Percentiles rank a stretch among this genome's conserved stretches.
These are phyloP conservation scores for Leishmania arabica DNA, from an alignment of 208 protist species.

Conservation along the genomic window DNA sequence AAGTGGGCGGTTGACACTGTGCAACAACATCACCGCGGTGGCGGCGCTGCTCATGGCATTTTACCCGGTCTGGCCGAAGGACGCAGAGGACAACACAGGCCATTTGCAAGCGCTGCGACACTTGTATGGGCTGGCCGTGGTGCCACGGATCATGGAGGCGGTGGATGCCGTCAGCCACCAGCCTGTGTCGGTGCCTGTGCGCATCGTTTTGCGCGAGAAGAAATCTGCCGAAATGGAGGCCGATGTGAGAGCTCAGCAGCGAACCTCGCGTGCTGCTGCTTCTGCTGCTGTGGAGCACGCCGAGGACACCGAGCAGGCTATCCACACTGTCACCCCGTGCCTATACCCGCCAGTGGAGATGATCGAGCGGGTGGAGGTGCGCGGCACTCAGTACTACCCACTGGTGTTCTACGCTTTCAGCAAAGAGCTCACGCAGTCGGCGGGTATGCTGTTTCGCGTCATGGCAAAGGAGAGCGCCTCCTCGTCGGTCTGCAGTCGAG, in stretches of 20 bases:
- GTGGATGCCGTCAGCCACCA: constrained; percentile 89
- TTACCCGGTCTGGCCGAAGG: constrained; percentile 93
- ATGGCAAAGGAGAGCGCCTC: constrained; percentile 21
- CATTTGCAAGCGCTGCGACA: constrained; percentile 93
- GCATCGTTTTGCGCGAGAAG: constrained; percentile 48
- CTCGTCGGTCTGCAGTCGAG: neutral
- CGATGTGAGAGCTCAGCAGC: neutral
- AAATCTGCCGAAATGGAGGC: neutral
- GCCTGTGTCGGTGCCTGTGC: constrained; percentile 71
- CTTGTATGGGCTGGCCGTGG: constrained; percentile 94
- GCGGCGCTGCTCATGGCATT: constrained; percentile 93
- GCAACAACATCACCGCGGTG: constrained; percentile 73
- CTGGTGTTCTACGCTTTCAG: constrained; percentile 32
- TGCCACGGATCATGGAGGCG: constrained; percentile 91
- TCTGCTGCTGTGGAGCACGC: neutral
- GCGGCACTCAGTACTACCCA: constrained; percentile 63
- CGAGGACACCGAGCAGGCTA: neutral
- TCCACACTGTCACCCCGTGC: constrained; percentile 54
- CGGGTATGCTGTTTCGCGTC: constrained; percentile 24
- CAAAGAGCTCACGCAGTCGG: constrained; percentile 17
- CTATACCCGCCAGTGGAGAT: constrained; percentile 69
- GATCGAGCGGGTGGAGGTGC: constrained; percentile 75
- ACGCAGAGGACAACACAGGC: constrained; percentile 90
- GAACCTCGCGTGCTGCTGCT: constrained; percentile 47
- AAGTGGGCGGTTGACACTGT: constrained; percentile 89